phyloP scores from a whole-genome alignment of 2,329 filamentous ascomycete genomes.

The Aspergillus ochraceus region DNA sequence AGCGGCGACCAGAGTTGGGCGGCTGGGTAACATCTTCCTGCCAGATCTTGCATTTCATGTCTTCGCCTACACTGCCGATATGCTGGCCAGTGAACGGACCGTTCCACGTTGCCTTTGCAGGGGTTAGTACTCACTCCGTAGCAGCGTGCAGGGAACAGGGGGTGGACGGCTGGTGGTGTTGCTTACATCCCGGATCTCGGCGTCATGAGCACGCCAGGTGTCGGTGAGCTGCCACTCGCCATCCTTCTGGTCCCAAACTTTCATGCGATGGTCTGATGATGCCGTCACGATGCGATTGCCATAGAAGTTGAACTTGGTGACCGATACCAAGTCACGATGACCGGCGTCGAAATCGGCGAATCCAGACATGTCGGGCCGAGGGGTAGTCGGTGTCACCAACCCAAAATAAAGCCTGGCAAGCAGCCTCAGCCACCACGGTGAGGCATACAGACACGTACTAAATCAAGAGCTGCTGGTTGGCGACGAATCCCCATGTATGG shows the following conservation, averaged over 20 bases:
- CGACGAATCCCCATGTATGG: constrained; percentile 8
- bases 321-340: constrained; percentile 69
- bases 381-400: constrained; percentile 13
- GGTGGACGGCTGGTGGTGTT: constrained; percentile 4
- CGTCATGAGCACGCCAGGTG: constrained; percentile 85
- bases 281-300: constrained; percentile 89
- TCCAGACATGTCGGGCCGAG: constrained; percentile 34
- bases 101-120: constrained; percentile 80
- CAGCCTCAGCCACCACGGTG: constrained; percentile 9
- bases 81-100: constrained; percentile 86
- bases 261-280: constrained; percentile 88
- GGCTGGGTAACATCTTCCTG: constrained; percentile 82
- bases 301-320: constrained; percentile 87
- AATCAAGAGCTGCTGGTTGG: neutral
- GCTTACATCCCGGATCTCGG: constrained; percentile 81
- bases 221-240: constrained; percentile 78
- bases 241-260: constrained; percentile 80
- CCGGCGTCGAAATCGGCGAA: constrained; percentile 47
- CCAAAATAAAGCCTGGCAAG: constrained; percentile 2
- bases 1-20: constrained; percentile 72
- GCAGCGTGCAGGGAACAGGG: constrained; percentile 17
- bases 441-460: constrained; percentile 10
- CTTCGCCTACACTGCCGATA: constrained; percentile 83
- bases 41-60: constrained; percentile 90
- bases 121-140: constrained; percentile 22